These are phyloP conservation scores for Setaria italica DNA, from an alignment of 202 grass and related monocot genomes.

Conservation along the genomic window DNA sequence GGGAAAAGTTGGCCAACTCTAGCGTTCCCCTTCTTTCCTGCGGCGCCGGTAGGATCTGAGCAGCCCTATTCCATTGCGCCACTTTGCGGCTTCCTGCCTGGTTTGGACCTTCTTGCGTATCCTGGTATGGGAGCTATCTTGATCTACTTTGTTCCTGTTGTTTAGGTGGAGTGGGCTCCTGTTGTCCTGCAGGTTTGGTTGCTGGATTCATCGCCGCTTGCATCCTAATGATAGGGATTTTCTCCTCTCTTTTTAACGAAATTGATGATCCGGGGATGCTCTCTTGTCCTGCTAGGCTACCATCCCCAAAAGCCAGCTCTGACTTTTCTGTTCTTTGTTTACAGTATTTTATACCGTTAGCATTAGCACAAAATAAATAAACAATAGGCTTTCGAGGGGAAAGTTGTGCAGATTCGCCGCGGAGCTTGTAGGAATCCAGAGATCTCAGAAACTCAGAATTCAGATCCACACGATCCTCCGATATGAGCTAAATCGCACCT, in stretches of 20 bases:
- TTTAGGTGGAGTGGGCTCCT: slow-evolving; percentile 2
- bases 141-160: slow-evolving; percentile 15
- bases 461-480: slow-evolving; percentile 16
- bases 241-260: no score
- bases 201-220: background rate
- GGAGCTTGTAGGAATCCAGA: background rate
- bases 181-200: no score
- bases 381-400: background rate
- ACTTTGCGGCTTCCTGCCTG: background rate
- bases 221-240: background rate
- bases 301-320: background rate
- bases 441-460: no score
- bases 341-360: background rate
- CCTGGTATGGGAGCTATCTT: slow-evolving; percentile 27
- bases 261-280: background rate
- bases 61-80: slow-evolving; percentile 4
- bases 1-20: background rate
- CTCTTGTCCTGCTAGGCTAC: background rate
- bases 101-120: background rate
- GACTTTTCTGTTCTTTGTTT: background rate
- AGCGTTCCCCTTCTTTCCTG: background rate
- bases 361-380: background rate
- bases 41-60: background rate
- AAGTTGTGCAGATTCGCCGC: background rate
- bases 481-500: background rate